phyloP scores from a whole-genome alignment of 768 basidiomycete species.

The Obba rivulosa region DNA sequence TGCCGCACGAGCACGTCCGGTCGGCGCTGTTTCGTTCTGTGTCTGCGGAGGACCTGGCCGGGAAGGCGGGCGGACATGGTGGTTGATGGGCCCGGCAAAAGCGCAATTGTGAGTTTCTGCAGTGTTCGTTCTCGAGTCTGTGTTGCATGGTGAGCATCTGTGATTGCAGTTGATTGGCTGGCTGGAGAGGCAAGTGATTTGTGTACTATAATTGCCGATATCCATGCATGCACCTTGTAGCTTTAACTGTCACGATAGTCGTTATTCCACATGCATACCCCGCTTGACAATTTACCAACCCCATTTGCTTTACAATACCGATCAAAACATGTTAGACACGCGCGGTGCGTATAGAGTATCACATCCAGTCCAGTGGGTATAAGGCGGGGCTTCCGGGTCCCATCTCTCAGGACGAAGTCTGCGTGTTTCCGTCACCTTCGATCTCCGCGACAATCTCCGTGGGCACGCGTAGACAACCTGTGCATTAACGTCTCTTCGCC shows the following conservation, averaged over 20 bases:
- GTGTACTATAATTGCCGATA: slow-evolving; percentile 3
- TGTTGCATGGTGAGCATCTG: slow-evolving; percentile 1
- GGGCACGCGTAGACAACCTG: not conserved
- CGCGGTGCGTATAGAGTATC: too few species aligned
- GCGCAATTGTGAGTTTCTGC: not conserved
- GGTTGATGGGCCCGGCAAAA: not conserved
- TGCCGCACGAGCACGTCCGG: slow-evolving; percentile 16
- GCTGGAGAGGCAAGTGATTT: slow-evolving; percentile 3
- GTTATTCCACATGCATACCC: not conserved
- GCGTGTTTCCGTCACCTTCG: not conserved
- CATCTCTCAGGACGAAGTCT: too few species aligned
- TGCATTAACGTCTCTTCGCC: slow-evolving; percentile 50
- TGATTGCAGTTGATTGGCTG: not conserved
- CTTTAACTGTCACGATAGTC: slow-evolving; percentile 5
- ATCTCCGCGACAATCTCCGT: not conserved
- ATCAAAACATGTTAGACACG: too few species aligned
- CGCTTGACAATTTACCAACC: not conserved
- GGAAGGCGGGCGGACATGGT: not conserved
- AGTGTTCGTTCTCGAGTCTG: not conserved
- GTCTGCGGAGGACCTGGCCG: slow-evolving; percentile 11
- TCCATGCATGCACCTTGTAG: slow-evolving; percentile 6
- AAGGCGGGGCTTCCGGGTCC: too few species aligned
- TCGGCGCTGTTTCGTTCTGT: slow-evolving; percentile 27
- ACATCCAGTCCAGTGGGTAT: too few species aligned
- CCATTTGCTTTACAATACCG: too few species aligned